phyloP scores from a whole-genome alignment of 768 basidiomycete species.

The Boletus pseudopeckii region DNA sequence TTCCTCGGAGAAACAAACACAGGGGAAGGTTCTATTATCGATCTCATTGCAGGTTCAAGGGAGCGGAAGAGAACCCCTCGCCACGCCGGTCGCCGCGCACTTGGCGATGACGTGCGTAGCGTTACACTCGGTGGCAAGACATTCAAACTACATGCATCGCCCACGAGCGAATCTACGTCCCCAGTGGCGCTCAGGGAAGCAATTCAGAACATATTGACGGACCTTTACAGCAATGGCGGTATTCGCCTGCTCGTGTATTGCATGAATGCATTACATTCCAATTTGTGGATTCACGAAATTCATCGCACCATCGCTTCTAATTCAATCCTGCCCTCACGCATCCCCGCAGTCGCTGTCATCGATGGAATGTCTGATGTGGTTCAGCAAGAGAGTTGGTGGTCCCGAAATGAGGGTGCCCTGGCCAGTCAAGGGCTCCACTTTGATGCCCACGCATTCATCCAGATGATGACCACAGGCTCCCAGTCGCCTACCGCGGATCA shows the following conservation, averaged over 20 bases:
- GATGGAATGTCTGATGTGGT: slow-evolving; percentile 6
- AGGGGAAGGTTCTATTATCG: slow-evolving; percentile 17
- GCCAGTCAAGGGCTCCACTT: slow-evolving; percentile 13
- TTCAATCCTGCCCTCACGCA: background rate
- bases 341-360: slow-evolving; percentile 20
- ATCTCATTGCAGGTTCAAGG: slow-evolving; percentile 14
- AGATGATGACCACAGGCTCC: background rate
- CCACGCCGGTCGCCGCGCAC: background rate
- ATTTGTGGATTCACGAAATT: slow-evolving; percentile 11
- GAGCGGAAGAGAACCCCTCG: background rate
- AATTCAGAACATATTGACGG: slow-evolving; percentile 4
- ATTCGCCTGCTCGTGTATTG: slow-evolving; percentile 21
- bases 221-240: slow-evolving; percentile 16
- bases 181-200: background rate
- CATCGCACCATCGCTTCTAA: slow-evolving; percentile 8
- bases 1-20: slow-evolving; percentile 23
- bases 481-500: slow-evolving; percentile 3
- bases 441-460: slow-evolving; percentile 17
- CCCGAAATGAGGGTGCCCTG: slow-evolving; percentile 1
- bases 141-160: slow-evolving; percentile 9
- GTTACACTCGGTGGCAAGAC: slow-evolving; percentile 16
- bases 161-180: slow-evolving; percentile 1
- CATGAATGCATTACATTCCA: slow-evolving; percentile 13
- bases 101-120: slow-evolving; percentile 2
- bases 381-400: slow-evolving; percentile 22